A percentile compares a stretch with the other conserved stretches of the same genome.
Evolutionary conservation across 2,329 filamentous ascomycete species (phyloP).

Genomic region (Orbilia ellipsospora): DNA sequence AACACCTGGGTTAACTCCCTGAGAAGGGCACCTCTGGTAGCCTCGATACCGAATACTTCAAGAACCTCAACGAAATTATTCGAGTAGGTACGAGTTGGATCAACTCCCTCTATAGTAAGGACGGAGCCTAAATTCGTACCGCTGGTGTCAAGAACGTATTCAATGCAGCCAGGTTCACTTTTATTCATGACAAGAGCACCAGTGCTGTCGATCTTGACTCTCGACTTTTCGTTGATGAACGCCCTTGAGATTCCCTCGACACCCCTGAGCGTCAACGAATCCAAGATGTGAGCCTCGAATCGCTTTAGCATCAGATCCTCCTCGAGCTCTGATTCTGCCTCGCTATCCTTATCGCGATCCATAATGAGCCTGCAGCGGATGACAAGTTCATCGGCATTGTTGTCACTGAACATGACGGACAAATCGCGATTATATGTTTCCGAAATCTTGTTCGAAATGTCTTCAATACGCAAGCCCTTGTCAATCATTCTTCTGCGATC

Average conservation of each 20-base stretch:
- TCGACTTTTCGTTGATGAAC: slow-evolving; percentile 86
- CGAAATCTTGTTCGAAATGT: slow-evolving; percentile 90
- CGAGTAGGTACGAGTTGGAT: slow-evolving; percentile 85
- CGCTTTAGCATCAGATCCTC: slow-evolving; percentile 94
- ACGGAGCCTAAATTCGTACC: slow-evolving; percentile 88
- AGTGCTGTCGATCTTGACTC: slow-evolving; percentile 74
- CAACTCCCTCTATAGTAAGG: slow-evolving; percentile 86
- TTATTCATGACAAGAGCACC: slow-evolving; percentile 80
- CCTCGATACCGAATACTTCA: slow-evolving; percentile 95
- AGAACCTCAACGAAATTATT: slow-evolving; percentile 97
- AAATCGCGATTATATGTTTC: slow-evolving; percentile 85
- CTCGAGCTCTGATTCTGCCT: slow-evolving; percentile 78
- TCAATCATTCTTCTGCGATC: slow-evolving; percentile 95
- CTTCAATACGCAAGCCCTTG: slow-evolving; percentile 89
- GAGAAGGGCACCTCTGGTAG: slow-evolving; percentile 84
- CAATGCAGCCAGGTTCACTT: slow-evolving; percentile 78
- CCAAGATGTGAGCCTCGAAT: slow-evolving; percentile 88
- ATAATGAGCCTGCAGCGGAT: slow-evolving; percentile 88
- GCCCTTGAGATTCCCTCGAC: slow-evolving; percentile 88
- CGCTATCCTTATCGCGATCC: slow-evolving; percentile 72
- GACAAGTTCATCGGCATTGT: slow-evolving; percentile 94
- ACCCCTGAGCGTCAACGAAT: slow-evolving; percentile 89
- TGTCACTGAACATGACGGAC: slow-evolving; percentile 95
- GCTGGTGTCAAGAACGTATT: slow-evolving; percentile 96
- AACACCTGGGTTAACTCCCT: slow-evolving; percentile 91